Evolutionary conservation across 768 basidiomycete species (phyloP), one percentile per base, ranked within the genome.

Genomic region (Tulasnella sp.): DNA sequence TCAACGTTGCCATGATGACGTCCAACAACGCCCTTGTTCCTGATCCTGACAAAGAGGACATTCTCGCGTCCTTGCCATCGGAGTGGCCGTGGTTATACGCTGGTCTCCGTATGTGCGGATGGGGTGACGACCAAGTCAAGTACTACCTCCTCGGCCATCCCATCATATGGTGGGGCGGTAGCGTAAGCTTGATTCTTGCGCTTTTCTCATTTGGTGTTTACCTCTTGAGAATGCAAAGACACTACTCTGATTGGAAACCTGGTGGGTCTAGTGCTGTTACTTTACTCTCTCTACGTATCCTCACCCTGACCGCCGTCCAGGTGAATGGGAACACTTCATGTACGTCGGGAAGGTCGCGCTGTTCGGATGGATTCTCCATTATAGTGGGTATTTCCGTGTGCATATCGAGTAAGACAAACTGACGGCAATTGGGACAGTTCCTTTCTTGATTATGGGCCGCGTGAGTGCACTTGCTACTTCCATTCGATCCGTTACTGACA

Each of bases 1-100:
- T 99, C 57, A 99, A 99, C 66, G 90, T 99, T 23, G 96, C 93
- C 6, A 99, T 99, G 96, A 92, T 93, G 89, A 96, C 94, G 0
- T 97, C 96, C 4, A 99, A 99, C 73, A 99, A 99, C 66, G 94
- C 96, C 0, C 83, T 99, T 54, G 69, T 98, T 37, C 96, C 96
- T 1, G 92, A 99, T 65, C 91, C 94, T 0, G 96, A 99, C 75
- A 98, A 98, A 71, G 90, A 94, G 64, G 96, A 99, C 67, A 90
- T 97, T 66, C 81, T 99, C 50, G 96, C 94, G 0, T 94, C 91
- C 32, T 80, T 78, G 63, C 93, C 94, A 0, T 77, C 78, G 36
- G 93, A 98, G 65, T 99, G 96, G 94, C 94, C 94, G 0, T 82
- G 86, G 72, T 73, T 97, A 37, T 81, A 80, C 43, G 76, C 93